These are phyloP conservation scores for Apiospora kogelbergensis DNA, from an alignment of 2,329 filamentous ascomycete genomes.

Conservation along the genomic window DNA sequence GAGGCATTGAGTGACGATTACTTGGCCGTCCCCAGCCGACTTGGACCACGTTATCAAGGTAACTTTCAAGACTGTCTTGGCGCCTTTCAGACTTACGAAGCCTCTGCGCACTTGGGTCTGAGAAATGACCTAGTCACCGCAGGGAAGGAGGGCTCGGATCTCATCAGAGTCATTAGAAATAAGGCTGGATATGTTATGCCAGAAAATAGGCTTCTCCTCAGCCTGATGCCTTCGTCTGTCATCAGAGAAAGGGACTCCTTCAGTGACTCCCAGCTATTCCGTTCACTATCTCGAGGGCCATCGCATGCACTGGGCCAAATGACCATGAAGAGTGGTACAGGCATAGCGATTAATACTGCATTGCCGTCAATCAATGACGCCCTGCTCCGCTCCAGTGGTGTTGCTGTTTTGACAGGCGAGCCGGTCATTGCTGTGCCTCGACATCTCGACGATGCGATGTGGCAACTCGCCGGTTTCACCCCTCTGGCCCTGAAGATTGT, in stretches of 20 bases:
- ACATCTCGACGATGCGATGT: conserved; percentile 86
- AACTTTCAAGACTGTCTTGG: conserved; percentile 97
- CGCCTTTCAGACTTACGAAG: conserved; percentile 93
- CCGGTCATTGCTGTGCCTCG: conserved; percentile 81
- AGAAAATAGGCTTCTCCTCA: conserved; percentile 79
- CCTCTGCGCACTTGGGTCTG: conserved; percentile 85
- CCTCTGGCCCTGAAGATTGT: conserved; percentile 82
- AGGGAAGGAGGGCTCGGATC: conserved; percentile 91
- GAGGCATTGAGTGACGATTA: conserved; percentile 89
- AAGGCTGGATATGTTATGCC: conserved; percentile 81
- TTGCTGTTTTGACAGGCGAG: conserved; percentile 78
- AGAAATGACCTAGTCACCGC: conserved; percentile 89
- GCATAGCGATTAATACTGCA: conserved; percentile 85
- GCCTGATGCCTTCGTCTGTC: conserved; percentile 77
- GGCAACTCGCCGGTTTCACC: conserved; percentile 89
- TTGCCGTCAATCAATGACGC: conserved; percentile 87
- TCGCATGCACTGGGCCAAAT: conserved; percentile 67
- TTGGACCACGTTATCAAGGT: conserved; percentile 88
- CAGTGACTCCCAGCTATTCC: conserved; percentile 74
- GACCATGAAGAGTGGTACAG: conserved; percentile 71
- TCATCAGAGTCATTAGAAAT: conserved; percentile 81
- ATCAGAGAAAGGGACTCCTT: conserved; percentile 80
- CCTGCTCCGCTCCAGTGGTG: conserved; percentile 75
- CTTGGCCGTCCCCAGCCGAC: conserved; percentile 83
- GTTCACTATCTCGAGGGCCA: conserved; percentile 72